Conservation (phyloP, 2,329 filamentous ascomycete genomes). For the Calonectria pseudoreteaudii region DNA sequence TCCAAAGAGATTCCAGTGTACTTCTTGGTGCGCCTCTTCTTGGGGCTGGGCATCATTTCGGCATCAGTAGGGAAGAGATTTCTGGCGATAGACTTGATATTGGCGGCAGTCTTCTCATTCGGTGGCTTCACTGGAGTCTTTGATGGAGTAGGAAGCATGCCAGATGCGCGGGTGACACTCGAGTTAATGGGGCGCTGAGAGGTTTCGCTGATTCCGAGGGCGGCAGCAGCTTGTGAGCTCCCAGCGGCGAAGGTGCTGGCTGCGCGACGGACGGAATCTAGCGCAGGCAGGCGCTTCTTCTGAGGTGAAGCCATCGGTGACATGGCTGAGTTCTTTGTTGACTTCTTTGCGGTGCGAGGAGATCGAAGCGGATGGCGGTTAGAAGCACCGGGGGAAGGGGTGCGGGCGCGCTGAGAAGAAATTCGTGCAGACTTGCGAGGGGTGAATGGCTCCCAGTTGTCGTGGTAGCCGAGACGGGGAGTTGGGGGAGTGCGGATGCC, state of each 20-base stretch:
- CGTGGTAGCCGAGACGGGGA: constrained; percentile 74
- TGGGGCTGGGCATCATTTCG: constrained; percentile 69
- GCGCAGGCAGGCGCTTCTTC: constrained; percentile 62
- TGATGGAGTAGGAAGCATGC: constrained; percentile 80
- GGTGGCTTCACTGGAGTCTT: constrained; percentile 80
- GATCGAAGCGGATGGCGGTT: constrained; percentile 47
- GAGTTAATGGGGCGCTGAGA: constrained; percentile 42
- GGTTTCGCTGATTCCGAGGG: constrained; percentile 51
- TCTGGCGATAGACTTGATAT: constrained; percentile 67
- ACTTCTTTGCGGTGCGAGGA: constrained; percentile 49
- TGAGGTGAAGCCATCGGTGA: constrained; percentile 61
- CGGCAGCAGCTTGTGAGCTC: constrained; percentile 55
- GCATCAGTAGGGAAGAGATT: constrained; percentile 72
- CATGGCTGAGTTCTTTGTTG: constrained; percentile 48
- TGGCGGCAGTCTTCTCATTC: constrained; percentile 61
- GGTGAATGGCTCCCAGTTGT: constrained; percentile 79
- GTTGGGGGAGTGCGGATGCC: constrained; percentile 75
- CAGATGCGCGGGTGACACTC: constrained; percentile 51
- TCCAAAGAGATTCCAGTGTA: constrained; percentile 66
- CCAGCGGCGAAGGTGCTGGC: constrained; percentile 59
- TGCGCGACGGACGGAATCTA: constrained; percentile 61
- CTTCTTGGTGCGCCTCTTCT: constrained; percentile 69
- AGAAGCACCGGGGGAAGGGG: constrained; percentile 64
- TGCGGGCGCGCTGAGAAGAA: constrained; percentile 67
- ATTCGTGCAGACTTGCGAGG: constrained; percentile 77